Base-by-base conservation (phyloP, 192 early-diverging fungal species). In the Backusella psychrophila region DNA sequence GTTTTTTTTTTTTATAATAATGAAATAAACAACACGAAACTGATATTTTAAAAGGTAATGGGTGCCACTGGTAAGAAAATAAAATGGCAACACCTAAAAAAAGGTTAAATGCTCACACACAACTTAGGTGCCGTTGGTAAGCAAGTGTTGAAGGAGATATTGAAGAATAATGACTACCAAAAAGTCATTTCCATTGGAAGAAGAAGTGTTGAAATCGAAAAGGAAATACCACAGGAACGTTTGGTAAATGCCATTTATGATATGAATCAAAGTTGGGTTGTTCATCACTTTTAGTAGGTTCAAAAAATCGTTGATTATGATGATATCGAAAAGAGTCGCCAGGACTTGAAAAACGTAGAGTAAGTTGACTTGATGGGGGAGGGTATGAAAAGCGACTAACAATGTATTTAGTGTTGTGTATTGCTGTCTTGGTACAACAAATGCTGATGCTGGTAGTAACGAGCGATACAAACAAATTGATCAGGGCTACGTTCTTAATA, bases 281-380 rank as follows among this genome's bases (percentile, higher is more conserved):
- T 44, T 44, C 12, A 44, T 44, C 42, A 35, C 5, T 2, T 34
- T 29, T n/a, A 15, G 35, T 52, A 80, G 79, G 87, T 91, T 59
- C 91, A 94, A 79, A 87, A 91, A 69, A 82, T 86, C 2, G 86
- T 93, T 21, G 90, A 94, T 80, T 93, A 91, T 82, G 94, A 96
- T n/a, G 89, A 94, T 53, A 75, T 89, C 7, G 87, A 89, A 15
- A 65, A 77, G 9, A 41, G 46, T 70, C 75, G 79, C 1, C 52
- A 75, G 19, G 82, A 67, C 1, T 87, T 90, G 39, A 74, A 69
- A n/a, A 83, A 83, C 14, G 77, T 82, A 26, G 80, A 85, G 88
- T 89, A 80, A 81, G 85, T 68, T 1, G 6, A 9, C 8, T 26
- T 15, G 17, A 11, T 1, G n/a, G 8, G 53, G 7, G n/a, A 2